These are phyloP conservation scores for Trichocladium antarcticum DNA, from an alignment of 495 filamentous ascomycete genomes.

Conservation along the genomic window DNA sequence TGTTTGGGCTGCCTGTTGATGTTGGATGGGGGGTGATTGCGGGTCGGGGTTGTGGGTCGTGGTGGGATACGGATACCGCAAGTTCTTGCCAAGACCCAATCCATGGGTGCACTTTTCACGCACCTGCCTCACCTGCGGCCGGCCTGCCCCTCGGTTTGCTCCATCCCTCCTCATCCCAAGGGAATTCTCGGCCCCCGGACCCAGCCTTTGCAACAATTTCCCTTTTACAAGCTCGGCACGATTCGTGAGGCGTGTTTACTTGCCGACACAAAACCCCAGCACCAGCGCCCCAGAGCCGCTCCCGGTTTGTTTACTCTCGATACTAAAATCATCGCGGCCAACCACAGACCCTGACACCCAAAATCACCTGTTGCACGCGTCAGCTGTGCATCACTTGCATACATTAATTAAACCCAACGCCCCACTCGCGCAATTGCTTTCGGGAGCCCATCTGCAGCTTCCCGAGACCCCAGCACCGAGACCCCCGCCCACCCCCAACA, in stretches of 20 bases:
- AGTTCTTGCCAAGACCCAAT: conserved; percentile 18
- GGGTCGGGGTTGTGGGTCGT: neutral
- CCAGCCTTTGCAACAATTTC: conserved; percentile 5
- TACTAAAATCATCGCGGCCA: conserved; percentile 8
- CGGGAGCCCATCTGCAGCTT: conserved; percentile 20
- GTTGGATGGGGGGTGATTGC: conserved; percentile 9
- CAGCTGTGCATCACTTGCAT: conserved; percentile 15
- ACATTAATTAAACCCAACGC: conserved; percentile 19
- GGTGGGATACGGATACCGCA: conserved; percentile 7
- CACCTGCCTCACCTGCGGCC: neutral
- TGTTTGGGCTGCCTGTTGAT: conserved; percentile 9
- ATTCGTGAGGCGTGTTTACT: neutral
- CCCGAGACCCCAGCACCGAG: conserved; percentile 7
- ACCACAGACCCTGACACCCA: conserved; percentile 15
- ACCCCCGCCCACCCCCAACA: neutral
- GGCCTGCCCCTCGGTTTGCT: conserved; percentile 13
- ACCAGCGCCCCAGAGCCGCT: neutral
- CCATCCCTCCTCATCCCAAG: conserved; percentile 4
- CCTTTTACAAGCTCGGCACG: conserved; percentile 1
- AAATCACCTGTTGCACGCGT: conserved; percentile 2
- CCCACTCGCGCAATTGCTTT: conserved; percentile 12
- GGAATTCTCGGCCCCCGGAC: neutral
- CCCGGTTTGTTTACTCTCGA: conserved; percentile 10
- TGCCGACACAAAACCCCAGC: neutral
- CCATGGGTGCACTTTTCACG: neutral